Base-by-base conservation (phyloP, 495 filamentous ascomycete species). In the Rusavskia elegans region DNA sequence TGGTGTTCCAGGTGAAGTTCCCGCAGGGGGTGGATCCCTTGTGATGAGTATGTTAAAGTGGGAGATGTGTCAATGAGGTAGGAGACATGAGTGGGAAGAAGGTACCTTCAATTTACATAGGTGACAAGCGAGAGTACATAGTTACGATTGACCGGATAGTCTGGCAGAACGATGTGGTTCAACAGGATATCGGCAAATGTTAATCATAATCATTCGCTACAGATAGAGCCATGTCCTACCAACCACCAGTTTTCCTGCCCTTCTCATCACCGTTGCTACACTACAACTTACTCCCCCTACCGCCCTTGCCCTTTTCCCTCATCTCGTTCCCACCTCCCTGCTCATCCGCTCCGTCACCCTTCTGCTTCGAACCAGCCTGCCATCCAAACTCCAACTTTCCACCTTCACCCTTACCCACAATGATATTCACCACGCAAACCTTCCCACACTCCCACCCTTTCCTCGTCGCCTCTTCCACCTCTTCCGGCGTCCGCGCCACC, bases 1-100 rank as follows among this genome's bases (percentile, higher is more conserved):
- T 89, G 53, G 83, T 84, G 4, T 89, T 89, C 65, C 77, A 81
- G 67, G 65, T 89, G 35, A 73, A 69, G 45, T 64, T 86, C 37
- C 77, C 77, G 3, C 65, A 64, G 23, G 42, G 29, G 14, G 52
- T 9, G 19, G 45, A 42, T 42, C 39, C 39, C 8, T 42, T 19
- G n/a, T 35, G 32, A 35, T 2, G 32, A 4, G 32, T 0, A 35
- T 10, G 32, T 7, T 7, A 10, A 35, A 35, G 32, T 35, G 9
- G 2, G 32, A 11, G 25, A 27, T 5, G 0, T 0, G 25, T 27
- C 25, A 27, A 3, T 27, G 25, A 6, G 25, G 25, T 27, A 3
- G 7, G 4, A 6, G 2, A 4, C 7, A 0, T 27, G 25, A 27
- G n/a, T n/a, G n/a, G n/a, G 25, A 27, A 3, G 25, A 27, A 27